Conservation (phyloP, 208 protist genomes). For the Crithidia fasciculata region DNA sequence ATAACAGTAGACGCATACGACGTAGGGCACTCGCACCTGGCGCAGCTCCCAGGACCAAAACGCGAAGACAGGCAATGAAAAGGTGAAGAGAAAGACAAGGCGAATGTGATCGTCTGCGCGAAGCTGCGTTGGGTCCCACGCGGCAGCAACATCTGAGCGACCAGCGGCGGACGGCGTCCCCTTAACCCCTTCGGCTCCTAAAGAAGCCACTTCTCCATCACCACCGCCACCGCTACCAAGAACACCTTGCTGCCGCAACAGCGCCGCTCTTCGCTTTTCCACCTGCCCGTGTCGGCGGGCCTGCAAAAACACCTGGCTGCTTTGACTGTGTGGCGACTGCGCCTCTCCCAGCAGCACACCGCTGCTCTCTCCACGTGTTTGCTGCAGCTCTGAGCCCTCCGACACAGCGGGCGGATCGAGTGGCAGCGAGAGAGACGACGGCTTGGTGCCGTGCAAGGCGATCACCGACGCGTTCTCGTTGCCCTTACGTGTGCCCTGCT, state of each 20-base stretch:
- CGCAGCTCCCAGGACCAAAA: slow-evolving; percentile 21
- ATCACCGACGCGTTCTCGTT: not conserved
- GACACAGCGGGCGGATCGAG: not conserved
- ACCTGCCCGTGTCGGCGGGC: not conserved
- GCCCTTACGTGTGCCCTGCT: slow-evolving; percentile 9
- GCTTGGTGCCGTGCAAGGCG: not conserved
- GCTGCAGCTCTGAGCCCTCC: not conserved
- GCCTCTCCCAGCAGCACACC: not conserved
- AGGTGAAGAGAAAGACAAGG: slow-evolving; percentile 29
- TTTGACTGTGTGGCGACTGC: slow-evolving; percentile 11
- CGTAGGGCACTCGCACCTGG: not conserved
- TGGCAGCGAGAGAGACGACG: not conserved
- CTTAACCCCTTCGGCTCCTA: not conserved
- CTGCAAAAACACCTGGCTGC: slow-evolving; percentile 17
- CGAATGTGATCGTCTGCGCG: slow-evolving; percentile 22
- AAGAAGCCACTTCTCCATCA: not conserved
- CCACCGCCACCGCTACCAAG: not conserved
- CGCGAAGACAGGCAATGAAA: slow-evolving; percentile 14
- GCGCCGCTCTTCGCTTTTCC: not conserved
- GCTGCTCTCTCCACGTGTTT: not conserved
- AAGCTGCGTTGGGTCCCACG: slow-evolving; percentile 25
- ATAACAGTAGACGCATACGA: slow-evolving; percentile 16
- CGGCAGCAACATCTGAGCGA: slow-evolving; percentile 11
- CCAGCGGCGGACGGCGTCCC: too few species aligned
- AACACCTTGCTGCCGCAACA: slow-evolving; percentile 7